A percentile compares a stretch with the other conserved stretches of the same genome.
Conservation (phyloP, 2,329 filamentous ascomycete species). For the Colletotrichum aenigma region DNA sequence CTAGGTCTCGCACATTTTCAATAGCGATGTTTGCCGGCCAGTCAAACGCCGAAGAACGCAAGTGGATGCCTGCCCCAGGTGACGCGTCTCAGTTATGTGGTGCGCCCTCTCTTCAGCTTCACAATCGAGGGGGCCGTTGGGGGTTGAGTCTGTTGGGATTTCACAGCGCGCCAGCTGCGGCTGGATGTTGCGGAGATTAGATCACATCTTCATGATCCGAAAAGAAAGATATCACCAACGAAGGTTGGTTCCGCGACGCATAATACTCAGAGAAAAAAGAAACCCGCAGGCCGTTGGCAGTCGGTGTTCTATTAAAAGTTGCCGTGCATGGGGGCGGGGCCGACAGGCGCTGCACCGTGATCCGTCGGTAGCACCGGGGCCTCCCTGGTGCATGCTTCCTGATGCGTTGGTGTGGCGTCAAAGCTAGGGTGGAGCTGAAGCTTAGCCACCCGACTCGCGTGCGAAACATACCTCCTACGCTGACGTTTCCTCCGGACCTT, state of each 20-base stretch:
- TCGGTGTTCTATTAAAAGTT: conserved; percentile 7
- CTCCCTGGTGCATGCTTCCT: conserved; percentile 11
- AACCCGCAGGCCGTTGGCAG: neutral
- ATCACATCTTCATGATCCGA: neutral
- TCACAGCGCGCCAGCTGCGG: neutral
- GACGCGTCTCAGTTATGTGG: neutral
- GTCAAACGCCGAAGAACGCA: neutral
- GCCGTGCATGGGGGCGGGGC: neutral
- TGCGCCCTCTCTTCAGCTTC: neutral
- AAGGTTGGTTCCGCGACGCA: neutral
- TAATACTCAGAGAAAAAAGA: neutral
- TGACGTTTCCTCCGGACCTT: conserved; percentile 17
- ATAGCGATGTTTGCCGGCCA: neutral
- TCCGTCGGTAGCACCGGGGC: conserved; percentile 1
- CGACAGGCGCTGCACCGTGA: neutral
- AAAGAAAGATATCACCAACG: neutral
- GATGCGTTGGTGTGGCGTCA: conserved; percentile 21
- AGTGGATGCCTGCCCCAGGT: neutral
- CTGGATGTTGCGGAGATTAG: neutral
- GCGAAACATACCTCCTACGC: conserved; percentile 22
- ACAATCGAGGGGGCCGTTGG: neutral
- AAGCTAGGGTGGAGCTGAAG: conserved; percentile 22
- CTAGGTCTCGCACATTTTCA: neutral
- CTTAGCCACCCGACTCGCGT: conserved; percentile 22
- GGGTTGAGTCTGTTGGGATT: neutral